Evolutionary conservation across 768 basidiomycete species (phyloP).

Genomic region (Pisolithus orientalis): DNA sequence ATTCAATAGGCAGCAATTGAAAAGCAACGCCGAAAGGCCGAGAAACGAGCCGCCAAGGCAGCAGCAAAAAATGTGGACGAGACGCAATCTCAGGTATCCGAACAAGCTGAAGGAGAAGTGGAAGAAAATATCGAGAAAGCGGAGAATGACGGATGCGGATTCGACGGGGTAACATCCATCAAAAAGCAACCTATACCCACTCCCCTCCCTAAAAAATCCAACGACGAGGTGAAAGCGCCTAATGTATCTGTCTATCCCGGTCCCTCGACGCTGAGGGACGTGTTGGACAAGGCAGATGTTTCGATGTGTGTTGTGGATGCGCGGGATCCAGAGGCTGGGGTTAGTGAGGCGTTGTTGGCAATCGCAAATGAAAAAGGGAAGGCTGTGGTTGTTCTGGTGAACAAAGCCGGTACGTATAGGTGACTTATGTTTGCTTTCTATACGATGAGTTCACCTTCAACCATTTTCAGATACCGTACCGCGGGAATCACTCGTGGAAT

Average conservation of each 20-base stretch:
- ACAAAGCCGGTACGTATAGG: constrained; percentile 71
- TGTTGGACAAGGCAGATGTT: constrained; percentile 73
- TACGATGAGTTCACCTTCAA: neutral
- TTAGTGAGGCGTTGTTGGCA: constrained; percentile 57
- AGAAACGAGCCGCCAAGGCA: constrained; percentile 43
- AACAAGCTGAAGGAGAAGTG: constrained; percentile 20
- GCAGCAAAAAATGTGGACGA: constrained; percentile 15
- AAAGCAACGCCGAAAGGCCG: constrained; percentile 60
- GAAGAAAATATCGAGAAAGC: constrained; percentile 22
- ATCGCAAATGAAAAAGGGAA: constrained; percentile 37
- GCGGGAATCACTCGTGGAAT: constrained; percentile 63
- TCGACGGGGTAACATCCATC: constrained; percentile 35
- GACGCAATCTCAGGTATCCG: constrained; percentile 20
- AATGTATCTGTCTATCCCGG: constrained; percentile 20
- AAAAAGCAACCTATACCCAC: neutral
- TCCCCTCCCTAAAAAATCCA: neutral
- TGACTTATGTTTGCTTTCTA: neutral
- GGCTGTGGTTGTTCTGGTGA: constrained; percentile 63
- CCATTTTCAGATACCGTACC: constrained; percentile 63
- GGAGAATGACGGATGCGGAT: constrained; percentile 22
- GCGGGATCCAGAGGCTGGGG: constrained; percentile 69
- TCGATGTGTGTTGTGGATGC: constrained; percentile 79
- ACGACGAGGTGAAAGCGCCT: constrained; percentile 5
- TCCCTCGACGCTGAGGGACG: constrained; percentile 29
- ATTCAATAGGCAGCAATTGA: constrained; percentile 66